Evolutionary conservation across 345 rosid genomes (phyloP), one percentile per base, ranked within the genome.

Genomic region (Populus pruinosa): DNA sequence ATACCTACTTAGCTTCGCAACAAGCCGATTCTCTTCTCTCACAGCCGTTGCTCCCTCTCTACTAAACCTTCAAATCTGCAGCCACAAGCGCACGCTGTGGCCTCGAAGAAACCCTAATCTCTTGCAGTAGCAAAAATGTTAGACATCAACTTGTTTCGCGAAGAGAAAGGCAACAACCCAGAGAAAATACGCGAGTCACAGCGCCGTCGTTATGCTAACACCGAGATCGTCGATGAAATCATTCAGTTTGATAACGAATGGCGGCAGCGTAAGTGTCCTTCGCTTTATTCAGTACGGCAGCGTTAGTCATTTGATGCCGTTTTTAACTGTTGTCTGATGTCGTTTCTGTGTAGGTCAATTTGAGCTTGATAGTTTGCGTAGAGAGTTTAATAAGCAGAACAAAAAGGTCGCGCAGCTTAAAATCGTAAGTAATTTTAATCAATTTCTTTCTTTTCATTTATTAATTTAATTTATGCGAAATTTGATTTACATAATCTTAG

Each of bases 351-450:
- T 80, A 94, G 97, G 93, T 73, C 93, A 90, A 72, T 94, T 61
- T 70, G 95, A 91, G 81, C 84, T 90, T 31, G 97, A 94, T 35
- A 81, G 73, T 53, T 85, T 85, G 71, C 84, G 97, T 1, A 89
- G 87, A 77, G 97, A 91, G 56, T 85, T 93, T 73, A 94, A 93
- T 78, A 86, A 87, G 82, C 83, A 89, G 67, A 91, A 89, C 78
- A 94, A 93, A 79, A 80, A 82, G 78, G 86, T 94, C 2, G 97
- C 92, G 49, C 85, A 91, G 76, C 91, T 91, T 66, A 93, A 84
- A 86, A 80, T 93, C 49, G 98, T 93, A 53, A 87, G 93, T 77
- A 29, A 16, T 38, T 23, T 7, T 16, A 5, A 3, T 18, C 31
- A 35, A 8, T 27, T 44, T 31, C 23, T 6, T 25, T 7, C 4